Base-by-base conservation (phyloP, 1,139 yeast species). In the Lodderomyces margitis region DNA sequence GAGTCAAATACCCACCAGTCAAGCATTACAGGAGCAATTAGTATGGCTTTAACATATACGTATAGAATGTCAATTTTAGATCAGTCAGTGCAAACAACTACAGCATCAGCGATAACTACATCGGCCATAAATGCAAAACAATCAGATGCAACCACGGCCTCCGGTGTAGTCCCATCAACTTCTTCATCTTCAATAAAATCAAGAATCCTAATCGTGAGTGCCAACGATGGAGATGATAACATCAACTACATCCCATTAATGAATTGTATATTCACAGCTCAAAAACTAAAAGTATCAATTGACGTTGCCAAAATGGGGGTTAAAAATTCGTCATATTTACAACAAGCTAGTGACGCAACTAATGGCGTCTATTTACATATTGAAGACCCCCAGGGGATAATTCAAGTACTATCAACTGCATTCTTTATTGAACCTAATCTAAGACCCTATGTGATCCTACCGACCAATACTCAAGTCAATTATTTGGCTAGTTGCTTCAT, bases 221-320 rank as follows among this genome's bases (percentile, higher is more conserved):
- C 86, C 15, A 81, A 84, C 48, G 89, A 83, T 48, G 23, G 21
- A 21, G 94, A 88, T 52, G 81, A 82, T 43, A 81, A 88, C 16
- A 70, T 88, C 41, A 87, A 87, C 46, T 94, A 94, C 61, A 87
- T 92, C 34, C 87, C 98, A 4, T 82, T 89, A 37, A 94, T 94
- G 98, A 94, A 94, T 62, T 78, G 94, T 50, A 91, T 92, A 34
- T 94, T 94, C 64, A 94, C 98, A 0, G 96, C 98, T 1, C 97
- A 92, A 53, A 89, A 89, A 61, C 78, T 87, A 83, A 83, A 83
- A 55, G 81, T 92, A 10, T 87, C 96, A 2, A 82, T 92, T 12
- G 98, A 94, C 60, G 89, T 91, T 15, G 91, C 94, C 46, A 89
- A 91, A 57, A 67, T 94, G 37, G 92, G 92, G 1, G 69, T 71